These are phyloP conservation scores for Aspergillus sp. DNA, from an alignment of 2,329 filamentous ascomycete genomes.

Conservation along the genomic window DNA sequence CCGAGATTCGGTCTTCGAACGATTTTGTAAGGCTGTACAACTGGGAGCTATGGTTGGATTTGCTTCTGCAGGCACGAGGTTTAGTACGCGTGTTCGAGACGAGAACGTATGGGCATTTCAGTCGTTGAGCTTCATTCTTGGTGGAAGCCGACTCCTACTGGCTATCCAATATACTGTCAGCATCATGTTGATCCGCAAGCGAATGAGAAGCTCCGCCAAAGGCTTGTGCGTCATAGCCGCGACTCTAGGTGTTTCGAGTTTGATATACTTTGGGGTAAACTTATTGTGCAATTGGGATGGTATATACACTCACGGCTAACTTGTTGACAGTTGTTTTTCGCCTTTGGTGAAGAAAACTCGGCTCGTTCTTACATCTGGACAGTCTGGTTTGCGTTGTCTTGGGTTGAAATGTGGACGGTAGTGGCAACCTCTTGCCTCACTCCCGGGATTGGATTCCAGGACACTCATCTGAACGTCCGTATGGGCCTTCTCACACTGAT, in stretches of 20 bases:
- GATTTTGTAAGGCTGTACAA: slow-evolving; percentile 62
- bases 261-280: slow-evolving; percentile 36
- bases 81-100: slow-evolving; percentile 45
- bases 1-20: slow-evolving; percentile 67
- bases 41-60: slow-evolving; percentile 69
- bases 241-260: slow-evolving; percentile 33
- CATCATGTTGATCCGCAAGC: slow-evolving; percentile 31
- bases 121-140: slow-evolving; percentile 50
- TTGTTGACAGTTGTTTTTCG: slow-evolving; percentile 38
- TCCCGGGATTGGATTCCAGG: slow-evolving; percentile 63
- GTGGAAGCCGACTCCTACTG: slow-evolving; percentile 58
- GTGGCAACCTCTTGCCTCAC: slow-evolving; percentile 60
- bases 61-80: slow-evolving; percentile 60
- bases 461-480: slow-evolving; percentile 66
- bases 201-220: slow-evolving; percentile 32
- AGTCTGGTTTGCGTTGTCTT: slow-evolving; percentile 61
- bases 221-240: slow-evolving; percentile 35
- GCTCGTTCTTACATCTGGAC: slow-evolving; percentile 45
- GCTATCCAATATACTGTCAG: slow-evolving; percentile 58
- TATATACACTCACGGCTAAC: slow-evolving; percentile 8
- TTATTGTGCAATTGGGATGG: neutral
- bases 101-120: slow-evolving; percentile 52
- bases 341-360: slow-evolving; percentile 31
- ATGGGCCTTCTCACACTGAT: slow-evolving; percentile 68
- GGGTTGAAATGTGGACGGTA: slow-evolving; percentile 57